phyloP scores from a whole-genome alignment of 2,329 filamentous ascomycete genomes.

The Tetracladium maxilliforme region DNA sequence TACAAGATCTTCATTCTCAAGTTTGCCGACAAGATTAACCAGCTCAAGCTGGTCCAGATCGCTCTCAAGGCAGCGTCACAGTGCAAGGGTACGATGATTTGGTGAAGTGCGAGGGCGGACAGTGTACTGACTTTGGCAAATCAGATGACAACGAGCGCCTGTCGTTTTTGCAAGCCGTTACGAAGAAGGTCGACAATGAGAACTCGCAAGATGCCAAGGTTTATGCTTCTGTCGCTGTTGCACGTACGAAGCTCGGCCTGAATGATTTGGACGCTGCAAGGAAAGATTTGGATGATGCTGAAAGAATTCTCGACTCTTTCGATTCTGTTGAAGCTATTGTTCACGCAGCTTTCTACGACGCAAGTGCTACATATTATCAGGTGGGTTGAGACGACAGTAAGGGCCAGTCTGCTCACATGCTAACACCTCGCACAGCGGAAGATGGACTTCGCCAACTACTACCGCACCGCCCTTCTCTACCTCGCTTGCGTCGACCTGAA shows the following conservation, averaged over 20 bases:
- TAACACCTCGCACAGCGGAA: conserved; percentile 38
- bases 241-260: conserved; percentile 71
- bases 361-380: conserved; percentile 91
- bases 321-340: conserved; percentile 93
- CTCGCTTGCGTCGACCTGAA: conserved; percentile 86
- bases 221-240: conserved; percentile 82
- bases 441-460: conserved; percentile 89
- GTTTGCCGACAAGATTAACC: conserved; percentile 98
- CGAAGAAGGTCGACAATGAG: conserved; percentile 79
- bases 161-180: conserved; percentile 68
- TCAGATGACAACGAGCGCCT: conserved; percentile 78
- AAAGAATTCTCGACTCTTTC: conserved; percentile 78
- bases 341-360: conserved; percentile 90
- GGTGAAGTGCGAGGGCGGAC: not conserved
- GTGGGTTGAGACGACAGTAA: conserved; percentile 18
- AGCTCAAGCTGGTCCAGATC: conserved; percentile 87
- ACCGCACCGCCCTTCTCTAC: conserved; percentile 94
- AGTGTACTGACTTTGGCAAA: conserved; percentile 5
- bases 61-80: conserved; percentile 77
- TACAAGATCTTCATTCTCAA: conserved; percentile 92
- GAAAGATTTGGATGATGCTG: conserved; percentile 74
- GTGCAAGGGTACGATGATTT: conserved; percentile 47
- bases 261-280: conserved; percentile 69
- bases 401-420: conserved; percentile 1
- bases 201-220: conserved; percentile 92